These are phyloP conservation scores for Arthromyces matolae DNA, from an alignment of 768 basidiomycete species.

Conservation along the genomic window DNA sequence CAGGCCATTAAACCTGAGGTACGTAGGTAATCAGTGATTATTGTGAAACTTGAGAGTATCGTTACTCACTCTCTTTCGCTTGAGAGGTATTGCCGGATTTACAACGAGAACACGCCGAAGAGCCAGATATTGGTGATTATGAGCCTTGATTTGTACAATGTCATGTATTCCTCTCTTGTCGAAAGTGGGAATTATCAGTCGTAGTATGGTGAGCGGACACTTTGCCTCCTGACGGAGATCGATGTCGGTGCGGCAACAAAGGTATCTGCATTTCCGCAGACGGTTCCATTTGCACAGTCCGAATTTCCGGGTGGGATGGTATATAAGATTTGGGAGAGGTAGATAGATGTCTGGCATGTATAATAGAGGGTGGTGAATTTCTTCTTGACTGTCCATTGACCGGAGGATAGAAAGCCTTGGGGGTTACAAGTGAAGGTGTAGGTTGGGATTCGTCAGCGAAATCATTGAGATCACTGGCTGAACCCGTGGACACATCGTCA, in stretches of 20 bases:
- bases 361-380: neutral
- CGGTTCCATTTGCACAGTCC: conserved; percentile 52
- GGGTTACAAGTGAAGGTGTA: conserved; percentile 11
- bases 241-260: conserved; percentile 1
- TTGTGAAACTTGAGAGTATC: too few species aligned
- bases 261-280: conserved; percentile 53
- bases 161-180: conserved; percentile 8
- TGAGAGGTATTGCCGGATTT: too few species aligned
- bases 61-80: too few species aligned
- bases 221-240: conserved; percentile 2
- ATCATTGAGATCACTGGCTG: neutral
- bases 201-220: neutral
- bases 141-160: neutral
- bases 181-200: conserved; percentile 8
- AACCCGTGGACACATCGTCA: conserved; percentile 32
- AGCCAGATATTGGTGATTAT: neutral
- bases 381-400: neutral
- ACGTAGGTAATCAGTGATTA: too few species aligned
- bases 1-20: too few species aligned
- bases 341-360: conserved; percentile 31
- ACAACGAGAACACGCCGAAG: too few species aligned
- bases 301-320: conserved; percentile 31
- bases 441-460: neutral
- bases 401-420: conserved; percentile 11
- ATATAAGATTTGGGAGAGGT: conserved; percentile 31